Percentiles rank a stretch among this genome's conserved stretches.
phyloP scores from a whole-genome alignment of 495 filamentous ascomycete species.

The Jackrogersella minutella region DNA sequence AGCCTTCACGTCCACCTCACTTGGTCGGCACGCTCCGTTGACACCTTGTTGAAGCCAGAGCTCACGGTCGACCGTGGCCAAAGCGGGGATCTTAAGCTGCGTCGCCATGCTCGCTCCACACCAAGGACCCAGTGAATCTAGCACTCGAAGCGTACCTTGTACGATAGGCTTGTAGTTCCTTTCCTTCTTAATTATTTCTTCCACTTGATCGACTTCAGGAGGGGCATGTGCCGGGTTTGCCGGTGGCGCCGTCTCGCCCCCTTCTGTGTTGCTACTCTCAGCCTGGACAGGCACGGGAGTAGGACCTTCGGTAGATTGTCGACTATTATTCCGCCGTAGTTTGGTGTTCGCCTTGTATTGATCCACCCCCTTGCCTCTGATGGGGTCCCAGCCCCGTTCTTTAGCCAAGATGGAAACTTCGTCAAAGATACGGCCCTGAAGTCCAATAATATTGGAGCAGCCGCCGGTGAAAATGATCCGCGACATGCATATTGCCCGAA shows the following conservation, averaged over 20 bases:
- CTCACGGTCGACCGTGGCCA: slow-evolving; percentile 87
- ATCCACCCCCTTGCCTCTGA: slow-evolving; percentile 68
- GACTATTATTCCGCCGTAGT: slow-evolving; percentile 51
- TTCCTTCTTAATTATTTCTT: slow-evolving; percentile 65
- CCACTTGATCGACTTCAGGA: slow-evolving; percentile 68
- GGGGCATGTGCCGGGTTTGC: slow-evolving; percentile 53
- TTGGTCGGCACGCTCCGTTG: slow-evolving; percentile 71
- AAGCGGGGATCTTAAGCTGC: slow-evolving; percentile 76
- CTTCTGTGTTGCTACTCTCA: slow-evolving; percentile 23
- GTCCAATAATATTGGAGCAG: slow-evolving; percentile 77
- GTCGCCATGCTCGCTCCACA: slow-evolving; percentile 84
- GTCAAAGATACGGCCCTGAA: slow-evolving; percentile 79
- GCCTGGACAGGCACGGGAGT: slow-evolving; percentile 19
- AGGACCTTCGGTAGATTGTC: slow-evolving; percentile 42
- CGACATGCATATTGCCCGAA: slow-evolving; percentile 84
- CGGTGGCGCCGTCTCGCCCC: slow-evolving; percentile 21
- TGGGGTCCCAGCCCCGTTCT: slow-evolving; percentile 76
- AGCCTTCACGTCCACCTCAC: slow-evolving; percentile 63
- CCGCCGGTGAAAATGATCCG: slow-evolving; percentile 90
- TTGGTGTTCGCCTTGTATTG: slow-evolving; percentile 62
- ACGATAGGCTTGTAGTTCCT: slow-evolving; percentile 57
- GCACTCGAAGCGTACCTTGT: slow-evolving; percentile 70
- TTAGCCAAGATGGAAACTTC: slow-evolving; percentile 73
- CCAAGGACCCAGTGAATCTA: slow-evolving; percentile 90
- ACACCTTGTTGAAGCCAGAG: slow-evolving; percentile 80